Base-by-base conservation (phyloP, 495 filamentous ascomycete species). In the Parathielavia appendiculata region DNA sequence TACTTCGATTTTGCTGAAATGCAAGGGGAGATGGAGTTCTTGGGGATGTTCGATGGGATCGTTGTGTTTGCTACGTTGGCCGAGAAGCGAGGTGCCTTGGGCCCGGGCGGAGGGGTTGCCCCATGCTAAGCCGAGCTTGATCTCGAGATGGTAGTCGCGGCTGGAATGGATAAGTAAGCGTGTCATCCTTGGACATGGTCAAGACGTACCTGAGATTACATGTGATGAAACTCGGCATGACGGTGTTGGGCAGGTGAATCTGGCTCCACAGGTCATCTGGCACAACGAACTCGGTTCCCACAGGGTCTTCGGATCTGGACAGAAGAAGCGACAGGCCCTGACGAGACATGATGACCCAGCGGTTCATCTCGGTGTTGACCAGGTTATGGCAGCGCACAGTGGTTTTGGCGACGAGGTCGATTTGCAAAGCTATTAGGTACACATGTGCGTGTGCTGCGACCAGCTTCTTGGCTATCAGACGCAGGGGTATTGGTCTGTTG, bases 211-310 rank as follows among this genome's bases (percentile, higher is more conserved):
- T 76, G 51, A 98, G 83, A 69, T 97, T 97, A 67, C 93, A 98
- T 19, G 91, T 92, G 46, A 83, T 75, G 66, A 98, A 98, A 5
- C 82, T 83, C 0, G 93, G 93, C 20, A 90, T 85, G 32, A 97
- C 81, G 1, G 86, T 91, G 65, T 88, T 91, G 5, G 93, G 93
- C 16, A 97, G 72, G 5, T 83, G 77, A 17, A 81, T 69, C 23
- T 73, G 72, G 51, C 79, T 77, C 93, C 93, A 98, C 35, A 92
- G 62, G 0, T 65, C 71, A 8, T 80, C 63, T 56, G 91, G 85
- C 13, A 96, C 69, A 40, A 80, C 74, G 54, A 83, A 76, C 61
- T 92, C 88, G n/a, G 79, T 79, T 17, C 82, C 82, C 1, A 80
- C 73, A 5, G 82, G 67, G 67, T 89, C 87, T 23, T 71, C 73